phyloP scores from a whole-genome alignment of 2,329 filamentous ascomycete genomes.

The Orbilia quercus region DNA sequence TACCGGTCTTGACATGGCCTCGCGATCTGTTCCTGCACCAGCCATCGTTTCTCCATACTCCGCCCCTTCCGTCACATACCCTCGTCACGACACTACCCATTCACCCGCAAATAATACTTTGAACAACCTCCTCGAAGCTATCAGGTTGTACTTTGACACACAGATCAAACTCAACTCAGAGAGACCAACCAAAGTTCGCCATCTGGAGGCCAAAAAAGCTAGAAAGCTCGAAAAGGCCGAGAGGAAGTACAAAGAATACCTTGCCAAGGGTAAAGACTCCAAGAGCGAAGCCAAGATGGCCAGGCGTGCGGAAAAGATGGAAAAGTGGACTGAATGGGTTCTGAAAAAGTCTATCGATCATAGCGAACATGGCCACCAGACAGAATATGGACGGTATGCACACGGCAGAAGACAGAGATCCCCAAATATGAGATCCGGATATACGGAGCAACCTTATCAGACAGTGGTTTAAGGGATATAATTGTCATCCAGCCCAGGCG shows the following conservation, averaged over 20 bases:
- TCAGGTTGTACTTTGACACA: conserved; percentile 36
- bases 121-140: conserved; percentile 10
- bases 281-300: conserved; percentile 33
- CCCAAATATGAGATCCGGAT: background rate
- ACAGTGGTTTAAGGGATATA: background rate
- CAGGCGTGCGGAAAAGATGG: conserved; percentile 46
- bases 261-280: conserved; percentile 35
- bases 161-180: conserved; percentile 30
- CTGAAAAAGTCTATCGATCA: conserved; percentile 17
- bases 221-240: conserved; percentile 47
- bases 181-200: background rate
- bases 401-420: background rate
- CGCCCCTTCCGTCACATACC: background rate
- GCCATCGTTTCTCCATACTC: conserved; percentile 7
- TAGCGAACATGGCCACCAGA: background rate
- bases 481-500: background rate
- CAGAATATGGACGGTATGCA: too few relatives aligned
- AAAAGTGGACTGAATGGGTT: conserved; percentile 43
- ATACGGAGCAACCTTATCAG: background rate
- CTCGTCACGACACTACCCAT: background rate
- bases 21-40: conserved; percentile 12
- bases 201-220: conserved; percentile 34
- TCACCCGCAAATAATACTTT: conserved; percentile 1
- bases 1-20: conserved; percentile 23
- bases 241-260: conserved; percentile 38